These are phyloP conservation scores for Populus alba DNA, from an alignment of 345 rosid genomes.

Conservation along the genomic window DNA sequence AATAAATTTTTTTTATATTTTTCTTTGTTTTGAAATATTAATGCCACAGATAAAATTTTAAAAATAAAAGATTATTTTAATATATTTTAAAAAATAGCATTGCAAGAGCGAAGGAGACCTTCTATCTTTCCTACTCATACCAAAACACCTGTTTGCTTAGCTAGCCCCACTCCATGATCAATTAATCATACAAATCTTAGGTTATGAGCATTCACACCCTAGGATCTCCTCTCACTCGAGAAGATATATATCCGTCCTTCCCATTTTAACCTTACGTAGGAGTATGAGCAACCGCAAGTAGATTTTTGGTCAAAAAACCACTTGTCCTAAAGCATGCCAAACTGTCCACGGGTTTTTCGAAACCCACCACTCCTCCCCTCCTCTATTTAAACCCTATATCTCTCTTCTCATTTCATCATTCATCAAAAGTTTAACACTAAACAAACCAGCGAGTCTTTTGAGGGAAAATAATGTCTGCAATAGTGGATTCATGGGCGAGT, in stretches of 20 bases:
- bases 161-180: no score
- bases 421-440: not conserved
- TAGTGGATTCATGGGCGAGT: constrained; percentile 47
- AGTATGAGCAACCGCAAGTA: constrained; percentile 17
- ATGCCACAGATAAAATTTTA: no score
- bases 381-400: not conserved
- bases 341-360: not conserved
- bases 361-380: not conserved
- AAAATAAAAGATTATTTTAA: no score
- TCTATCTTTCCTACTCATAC: no score
- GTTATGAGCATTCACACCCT: not conserved
- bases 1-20: no score
- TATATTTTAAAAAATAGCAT: no score
- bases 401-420: not conserved
- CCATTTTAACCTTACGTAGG: not conserved
- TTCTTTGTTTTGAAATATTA: no score
- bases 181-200: no score
- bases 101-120: no score
- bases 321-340: not conserved
- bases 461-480: constrained; percentile 37
- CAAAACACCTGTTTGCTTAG: no score
- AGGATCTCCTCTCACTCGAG: not conserved
- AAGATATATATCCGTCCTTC: not conserved
- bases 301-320: not conserved
- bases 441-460: not conserved